A percentile compares a stretch with the other conserved stretches of the same genome.
Evolutionary conservation across 1,284 basidiomycete genomes (phyloP).

Genomic region (Farysia itapuensis): DNA sequence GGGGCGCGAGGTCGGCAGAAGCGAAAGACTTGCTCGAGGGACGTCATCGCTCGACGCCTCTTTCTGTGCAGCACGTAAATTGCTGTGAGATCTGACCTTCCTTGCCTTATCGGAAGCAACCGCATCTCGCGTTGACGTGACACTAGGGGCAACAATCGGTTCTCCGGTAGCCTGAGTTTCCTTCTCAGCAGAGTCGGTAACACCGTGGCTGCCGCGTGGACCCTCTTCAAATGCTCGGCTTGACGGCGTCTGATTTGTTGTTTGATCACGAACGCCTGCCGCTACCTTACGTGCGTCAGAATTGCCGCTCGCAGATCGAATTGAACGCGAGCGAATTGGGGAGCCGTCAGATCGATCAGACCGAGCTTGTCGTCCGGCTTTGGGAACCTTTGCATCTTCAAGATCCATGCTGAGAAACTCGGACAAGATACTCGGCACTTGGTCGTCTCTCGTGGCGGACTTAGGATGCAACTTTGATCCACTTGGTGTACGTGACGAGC

Average conservation of each 20-base stretch:
- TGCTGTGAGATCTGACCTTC: constrained; percentile 25
- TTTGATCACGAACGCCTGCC: too few species aligned
- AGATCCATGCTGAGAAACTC: constrained; percentile 33
- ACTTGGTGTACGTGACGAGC: background rate
- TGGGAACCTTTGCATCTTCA: constrained; percentile 2
- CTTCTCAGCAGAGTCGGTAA: too few species aligned
- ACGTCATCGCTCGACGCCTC: constrained; percentile 6
- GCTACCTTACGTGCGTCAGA: constrained; percentile 20
- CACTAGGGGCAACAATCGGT: too few species aligned
- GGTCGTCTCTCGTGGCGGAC: constrained; percentile 18
- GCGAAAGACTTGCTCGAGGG: constrained; percentile 22
- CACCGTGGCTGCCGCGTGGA: too few species aligned
- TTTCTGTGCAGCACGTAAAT: constrained; percentile 7
- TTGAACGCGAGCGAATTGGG: constrained; percentile 1
- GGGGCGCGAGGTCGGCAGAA: constrained; percentile 1
- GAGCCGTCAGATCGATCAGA: background rate
- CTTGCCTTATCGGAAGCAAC: constrained; percentile 33
- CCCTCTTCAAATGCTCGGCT: constrained; percentile 32
- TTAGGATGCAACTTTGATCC: constrained; percentile 18
- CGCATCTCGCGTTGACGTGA: too few species aligned
- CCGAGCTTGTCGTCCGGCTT: constrained; percentile 1
- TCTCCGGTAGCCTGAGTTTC: too few species aligned
- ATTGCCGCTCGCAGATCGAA: constrained; percentile 9
- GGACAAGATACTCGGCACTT: constrained; percentile 20
- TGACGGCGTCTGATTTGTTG: constrained; percentile 18